phyloP scores from a whole-genome alignment of 2,329 filamentous ascomycete species.

The Cordyceps tenuipes region DNA sequence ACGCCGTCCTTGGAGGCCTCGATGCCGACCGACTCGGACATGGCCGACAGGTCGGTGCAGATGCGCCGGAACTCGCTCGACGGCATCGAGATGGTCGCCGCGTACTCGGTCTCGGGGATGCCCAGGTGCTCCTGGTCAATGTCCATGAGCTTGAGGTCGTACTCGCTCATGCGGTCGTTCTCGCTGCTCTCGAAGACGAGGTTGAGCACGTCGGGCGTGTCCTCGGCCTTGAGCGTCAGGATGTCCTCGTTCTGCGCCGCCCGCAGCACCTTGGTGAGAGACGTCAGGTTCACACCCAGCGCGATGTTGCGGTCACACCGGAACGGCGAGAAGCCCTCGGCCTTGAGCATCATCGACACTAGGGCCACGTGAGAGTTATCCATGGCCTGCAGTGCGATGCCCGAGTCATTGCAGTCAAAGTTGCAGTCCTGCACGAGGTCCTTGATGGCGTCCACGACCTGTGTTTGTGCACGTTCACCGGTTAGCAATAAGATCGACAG shows the following conservation, averaged over 20 bases:
- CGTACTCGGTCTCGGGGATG: conserved; percentile 98
- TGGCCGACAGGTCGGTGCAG: conserved; percentile 79
- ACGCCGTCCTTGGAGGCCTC: conserved; percentile 96
- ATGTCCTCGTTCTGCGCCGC: conserved; percentile 92
- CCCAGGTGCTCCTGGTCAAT: conserved; percentile 99
- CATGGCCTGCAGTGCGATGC: conserved; percentile 97
- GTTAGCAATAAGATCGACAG: conserved; percentile 14
- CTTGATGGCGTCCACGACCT: conserved; percentile 99
- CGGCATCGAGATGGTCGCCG: conserved; percentile 84
- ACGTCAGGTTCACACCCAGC: conserved; percentile 92
- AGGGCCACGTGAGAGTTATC: conserved; percentile 99
- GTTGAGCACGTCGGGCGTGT: conserved; percentile 92
- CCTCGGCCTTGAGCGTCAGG: conserved; percentile 93
- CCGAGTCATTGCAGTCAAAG: conserved; percentile 99
- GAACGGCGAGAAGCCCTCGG: conserved; percentile 88
- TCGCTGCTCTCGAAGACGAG: conserved; percentile 86
- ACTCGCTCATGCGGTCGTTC: conserved; percentile 91
- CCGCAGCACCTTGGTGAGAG: conserved; percentile 93
- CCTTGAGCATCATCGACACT: conserved; percentile 97
- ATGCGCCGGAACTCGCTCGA: conserved; percentile 88
- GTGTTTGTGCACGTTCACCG: neutral
- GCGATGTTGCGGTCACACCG: conserved; percentile 99
- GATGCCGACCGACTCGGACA: conserved; percentile 94
- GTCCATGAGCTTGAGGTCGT: conserved; percentile 99
- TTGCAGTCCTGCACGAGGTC: conserved; percentile 99